Evolutionary conservation across 805 yeast species (phyloP), one percentile per base, ranked within the genome.

Genomic region (Candida ulmi): DNA sequence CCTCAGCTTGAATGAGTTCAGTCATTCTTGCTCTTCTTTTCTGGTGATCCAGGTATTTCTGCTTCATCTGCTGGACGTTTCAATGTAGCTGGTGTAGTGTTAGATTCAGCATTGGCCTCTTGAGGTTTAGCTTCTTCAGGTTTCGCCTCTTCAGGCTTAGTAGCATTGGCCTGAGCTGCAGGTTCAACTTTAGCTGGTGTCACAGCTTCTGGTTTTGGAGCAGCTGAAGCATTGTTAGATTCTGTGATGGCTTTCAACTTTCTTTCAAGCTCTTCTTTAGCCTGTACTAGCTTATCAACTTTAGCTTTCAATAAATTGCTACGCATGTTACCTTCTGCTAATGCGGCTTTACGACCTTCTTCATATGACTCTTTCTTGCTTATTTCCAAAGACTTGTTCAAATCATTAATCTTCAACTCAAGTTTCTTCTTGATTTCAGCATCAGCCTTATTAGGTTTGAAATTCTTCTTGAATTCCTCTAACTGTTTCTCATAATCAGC

Each of bases 221-320:
- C 11, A 21, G 27, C 18, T 8, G 32, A 3, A 11, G 39, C 4
- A 12, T 17, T 35, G 11, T 18, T 5, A 6, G n/a, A 30, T 23
- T 23, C 19, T 6, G 16, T 17, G 5, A 26, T 13, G 16, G 27
- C 31, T 25, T 29, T 38, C 19, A 59, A 39, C 40, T 61, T 58
- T 3, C 44, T 44, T 33, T 53, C 55, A 12, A 75, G 45, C 5
- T 66, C 67, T 12, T 64, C 61, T 35, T 68, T 69, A 30, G 65
- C 65, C 8, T 55, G 51, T 7, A 54, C 54, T 26, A 71, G 44
- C 15, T 58, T 60, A 13, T 59, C 63, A 12, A 73, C 42, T 45
- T 70, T 66, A n/a, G 55, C 46, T 34, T 61, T 72, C 30, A 82
- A 54, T n/a, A 63, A 61, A 31, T 63, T 61, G 27, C 59, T 58